phyloP scores from a whole-genome alignment of 2,329 filamentous ascomycete genomes.

The Onygenales sp. region DNA sequence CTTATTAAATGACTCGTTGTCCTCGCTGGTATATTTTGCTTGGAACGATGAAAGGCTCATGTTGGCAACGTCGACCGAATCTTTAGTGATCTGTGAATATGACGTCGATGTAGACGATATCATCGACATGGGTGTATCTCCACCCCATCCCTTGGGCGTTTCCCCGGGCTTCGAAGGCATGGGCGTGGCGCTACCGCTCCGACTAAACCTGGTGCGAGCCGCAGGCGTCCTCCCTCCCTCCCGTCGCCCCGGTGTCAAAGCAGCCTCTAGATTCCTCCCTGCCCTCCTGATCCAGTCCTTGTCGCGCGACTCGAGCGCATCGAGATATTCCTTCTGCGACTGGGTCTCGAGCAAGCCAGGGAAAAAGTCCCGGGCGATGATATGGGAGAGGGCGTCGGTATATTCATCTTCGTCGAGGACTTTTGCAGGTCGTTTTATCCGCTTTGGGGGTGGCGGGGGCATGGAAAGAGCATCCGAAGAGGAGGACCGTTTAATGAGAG shows the following conservation, averaged over 20 bases:
- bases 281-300: conserved; percentile 77
- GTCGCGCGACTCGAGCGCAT: conserved; percentile 81
- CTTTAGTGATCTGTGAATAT: conserved; percentile 24
- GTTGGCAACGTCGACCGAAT: conserved; percentile 55
- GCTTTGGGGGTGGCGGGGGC: conserved; percentile 76
- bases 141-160: conserved; percentile 58
- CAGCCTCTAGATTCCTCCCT: conserved; percentile 58
- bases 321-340: conserved; percentile 82
- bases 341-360: conserved; percentile 80
- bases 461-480: conserved; percentile 53
- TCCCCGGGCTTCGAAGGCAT: conserved; percentile 14
- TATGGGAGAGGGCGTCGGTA: conserved; percentile 79
- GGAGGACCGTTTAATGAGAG: conserved; percentile 24
- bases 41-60: conserved; percentile 82
- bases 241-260: conserved; percentile 63
- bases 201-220: conserved; percentile 20
- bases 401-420: conserved; percentile 93
- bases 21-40: conserved; percentile 88
- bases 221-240: conserved; percentile 34
- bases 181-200: background rate
- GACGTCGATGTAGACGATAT: conserved; percentile 28
- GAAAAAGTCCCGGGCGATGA: conserved; percentile 95
- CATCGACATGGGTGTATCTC: conserved; percentile 61
- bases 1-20: conserved; percentile 94
- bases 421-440: conserved; percentile 80